phyloP scores from a whole-genome alignment of 129 eudicot species.

The Logfia minima region DNA sequence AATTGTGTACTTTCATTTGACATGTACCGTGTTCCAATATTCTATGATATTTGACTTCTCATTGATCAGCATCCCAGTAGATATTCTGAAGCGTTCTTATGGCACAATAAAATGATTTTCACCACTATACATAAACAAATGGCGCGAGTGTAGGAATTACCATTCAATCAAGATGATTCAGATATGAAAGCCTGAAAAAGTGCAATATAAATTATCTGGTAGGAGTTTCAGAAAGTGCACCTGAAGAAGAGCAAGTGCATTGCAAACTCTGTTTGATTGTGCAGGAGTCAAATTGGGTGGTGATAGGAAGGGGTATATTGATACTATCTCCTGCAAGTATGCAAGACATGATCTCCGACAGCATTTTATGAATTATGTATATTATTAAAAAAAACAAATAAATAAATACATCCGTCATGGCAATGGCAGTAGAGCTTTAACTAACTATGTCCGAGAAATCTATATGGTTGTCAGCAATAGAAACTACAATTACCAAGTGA shows the following conservation, averaged over 20 bases:
- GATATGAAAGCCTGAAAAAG: not conserved
- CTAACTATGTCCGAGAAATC: slow-evolving; percentile 1
- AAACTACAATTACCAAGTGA: not conserved
- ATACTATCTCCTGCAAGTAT: slow-evolving; percentile 74
- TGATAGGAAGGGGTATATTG: slow-evolving; percentile 76
- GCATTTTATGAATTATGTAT: slow-evolving; percentile 1
- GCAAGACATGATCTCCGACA: slow-evolving; percentile 8
- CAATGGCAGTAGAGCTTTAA: slow-evolving; percentile 7
- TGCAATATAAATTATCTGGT: not conserved
- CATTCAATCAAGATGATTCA: slow-evolving; percentile 21
- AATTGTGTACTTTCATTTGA: not conserved
- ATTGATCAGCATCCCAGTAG: not conserved
- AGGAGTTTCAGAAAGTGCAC: slow-evolving; percentile 28
- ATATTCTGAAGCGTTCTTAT: not conserved
- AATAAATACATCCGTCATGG: not conserved
- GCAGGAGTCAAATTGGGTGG: slow-evolving; percentile 84
- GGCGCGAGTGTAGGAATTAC: not conserved
- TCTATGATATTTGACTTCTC: not conserved
- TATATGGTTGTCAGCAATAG: not conserved
- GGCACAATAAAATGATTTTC: slow-evolving; percentile 4
- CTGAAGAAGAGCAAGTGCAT: slow-evolving; percentile 93
- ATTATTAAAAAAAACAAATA: not conserved
- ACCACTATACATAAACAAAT: not conserved
- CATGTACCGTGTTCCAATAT: not conserved
- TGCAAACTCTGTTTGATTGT: slow-evolving; percentile 87